Conservation (phyloP, 441 rosid genomes). For the Erodium texanum region DNA sequence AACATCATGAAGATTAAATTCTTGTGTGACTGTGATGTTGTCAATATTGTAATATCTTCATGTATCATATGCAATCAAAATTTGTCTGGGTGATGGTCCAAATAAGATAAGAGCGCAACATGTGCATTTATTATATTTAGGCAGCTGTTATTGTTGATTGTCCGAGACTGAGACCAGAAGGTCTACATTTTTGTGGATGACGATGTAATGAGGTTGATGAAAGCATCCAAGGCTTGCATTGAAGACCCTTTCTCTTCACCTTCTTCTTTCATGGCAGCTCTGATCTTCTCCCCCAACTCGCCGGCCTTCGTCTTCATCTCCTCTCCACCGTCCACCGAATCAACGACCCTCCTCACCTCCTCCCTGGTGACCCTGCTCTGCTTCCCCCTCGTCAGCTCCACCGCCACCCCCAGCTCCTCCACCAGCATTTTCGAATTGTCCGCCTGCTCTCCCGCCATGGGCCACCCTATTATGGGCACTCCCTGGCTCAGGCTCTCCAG, state of each 20-base stretch:
- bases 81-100: not conserved
- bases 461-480: constrained; percentile 43
- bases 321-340: constrained; percentile 28
- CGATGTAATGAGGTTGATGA: constrained; percentile 10
- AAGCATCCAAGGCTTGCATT: constrained; percentile 26
- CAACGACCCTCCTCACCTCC: constrained; percentile 23
- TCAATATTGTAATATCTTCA: not conserved
- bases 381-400: constrained; percentile 34
- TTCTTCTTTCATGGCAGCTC: constrained; percentile 21
- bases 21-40: not conserved
- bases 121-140: not conserved
- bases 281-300: constrained; percentile 23
- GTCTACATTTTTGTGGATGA: not conserved
- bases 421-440: constrained; percentile 37
- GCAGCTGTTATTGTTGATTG: no score
- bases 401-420: constrained; percentile 39
- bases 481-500: constrained; percentile 44
- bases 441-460: constrained; percentile 39
- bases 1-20: not conserved
- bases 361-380: constrained; percentile 12
- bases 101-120: not conserved
- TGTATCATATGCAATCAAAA: no score
- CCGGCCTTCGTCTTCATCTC: constrained; percentile 31
- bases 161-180: no score
- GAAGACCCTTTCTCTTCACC: constrained; percentile 22